Percentiles rank a stretch among this genome's conserved stretches.
phyloP scores from a whole-genome alignment of 2,329 filamentous ascomycete species.

The Nothophaeocryptopus gaeumannii region DNA sequence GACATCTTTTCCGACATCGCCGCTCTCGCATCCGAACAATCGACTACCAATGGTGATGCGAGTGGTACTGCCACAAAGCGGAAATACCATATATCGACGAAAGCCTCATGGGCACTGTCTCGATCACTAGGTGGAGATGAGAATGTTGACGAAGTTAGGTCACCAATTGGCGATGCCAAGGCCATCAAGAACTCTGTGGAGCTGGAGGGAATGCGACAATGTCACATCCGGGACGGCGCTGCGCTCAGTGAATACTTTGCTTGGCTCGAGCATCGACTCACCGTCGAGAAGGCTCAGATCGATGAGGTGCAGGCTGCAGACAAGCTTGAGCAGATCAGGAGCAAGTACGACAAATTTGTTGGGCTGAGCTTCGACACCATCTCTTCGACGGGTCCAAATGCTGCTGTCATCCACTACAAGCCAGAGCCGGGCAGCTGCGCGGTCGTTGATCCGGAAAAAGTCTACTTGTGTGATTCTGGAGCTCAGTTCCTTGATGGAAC shows the following conservation, averaged over 20 bases:
- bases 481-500: slow-evolving; percentile 96
- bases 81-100: slow-evolving; percentile 84
- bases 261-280: slow-evolving; percentile 87
- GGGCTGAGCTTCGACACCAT: slow-evolving; percentile 95
- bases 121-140: slow-evolving; percentile 81
- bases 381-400: slow-evolving; percentile 88
- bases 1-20: slow-evolving; percentile 76
- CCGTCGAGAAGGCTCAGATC: slow-evolving; percentile 64
- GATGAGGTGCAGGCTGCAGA: slow-evolving; percentile 92
- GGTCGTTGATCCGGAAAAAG: slow-evolving; percentile 74
- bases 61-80: slow-evolving; percentile 38
- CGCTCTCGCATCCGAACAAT: slow-evolving; percentile 53
- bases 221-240: slow-evolving; percentile 89
- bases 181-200: slow-evolving; percentile 91
- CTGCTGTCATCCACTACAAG: slow-evolving; percentile 93
- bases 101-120: slow-evolving; percentile 88
- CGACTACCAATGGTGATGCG: slow-evolving; percentile 14
- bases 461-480: slow-evolving; percentile 96
- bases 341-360: slow-evolving; percentile 70
- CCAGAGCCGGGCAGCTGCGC: slow-evolving; percentile 81
- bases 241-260: slow-evolving; percentile 91
- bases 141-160: slow-evolving; percentile 80
- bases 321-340: slow-evolving; percentile 75
- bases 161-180: slow-evolving; percentile 85
- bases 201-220: slow-evolving; percentile 86